A percentile compares a stretch with the other conserved stretches of the same genome.
Conservation (phyloP, 2,329 filamentous ascomycete genomes). For the Fusarium luffae region DNA sequence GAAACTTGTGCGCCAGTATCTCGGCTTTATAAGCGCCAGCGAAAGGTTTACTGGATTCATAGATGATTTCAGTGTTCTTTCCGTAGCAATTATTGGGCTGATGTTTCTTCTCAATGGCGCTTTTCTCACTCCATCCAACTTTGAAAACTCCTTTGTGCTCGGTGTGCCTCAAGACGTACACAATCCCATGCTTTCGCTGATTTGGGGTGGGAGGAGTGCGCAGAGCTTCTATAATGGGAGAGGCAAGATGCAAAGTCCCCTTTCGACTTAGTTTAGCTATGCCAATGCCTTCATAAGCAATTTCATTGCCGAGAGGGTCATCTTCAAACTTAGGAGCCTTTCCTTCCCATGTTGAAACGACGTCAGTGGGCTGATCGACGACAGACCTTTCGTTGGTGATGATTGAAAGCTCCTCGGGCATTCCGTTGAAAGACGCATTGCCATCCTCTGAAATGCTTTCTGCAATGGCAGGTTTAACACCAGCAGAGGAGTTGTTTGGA, state of each 20-base stretch:
- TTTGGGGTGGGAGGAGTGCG: background rate
- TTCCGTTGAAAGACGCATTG: background rate
- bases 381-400: background rate
- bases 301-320: background rate
- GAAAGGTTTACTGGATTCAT: constrained; percentile 15
- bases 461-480: background rate
- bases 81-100: constrained; percentile 21
- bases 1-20: constrained; percentile 1
- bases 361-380: background rate
- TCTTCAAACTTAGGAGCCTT: background rate
- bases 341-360: background rate
- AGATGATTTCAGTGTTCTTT: background rate
- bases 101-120: background rate
- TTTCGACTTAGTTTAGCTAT: background rate
- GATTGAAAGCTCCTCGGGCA: background rate
- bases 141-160: constrained; percentile 6
- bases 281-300: background rate
- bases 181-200: background rate
- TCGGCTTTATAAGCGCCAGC: constrained; percentile 15
- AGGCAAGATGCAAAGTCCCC: constrained; percentile 1
- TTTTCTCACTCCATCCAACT: constrained; percentile 16
- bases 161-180: constrained; percentile 23
- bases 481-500: too few species aligned
- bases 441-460: background rate
- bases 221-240: constrained; percentile 7